These are phyloP conservation scores for Hyphodiscus sp. DNA, from an alignment of 2,329 filamentous ascomycete genomes.

Conservation along the genomic window DNA sequence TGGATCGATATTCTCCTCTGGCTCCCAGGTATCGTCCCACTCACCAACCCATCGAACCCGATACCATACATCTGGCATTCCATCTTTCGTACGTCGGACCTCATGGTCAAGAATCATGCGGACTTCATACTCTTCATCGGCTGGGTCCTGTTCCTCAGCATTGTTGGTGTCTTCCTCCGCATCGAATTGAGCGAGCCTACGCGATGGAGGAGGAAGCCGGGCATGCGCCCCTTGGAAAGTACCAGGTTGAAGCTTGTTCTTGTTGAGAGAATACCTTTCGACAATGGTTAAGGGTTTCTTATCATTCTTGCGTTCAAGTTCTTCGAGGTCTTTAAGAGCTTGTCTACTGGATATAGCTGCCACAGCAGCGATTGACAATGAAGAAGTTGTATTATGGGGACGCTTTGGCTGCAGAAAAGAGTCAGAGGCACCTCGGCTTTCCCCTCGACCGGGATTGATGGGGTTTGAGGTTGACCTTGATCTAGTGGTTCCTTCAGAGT, in stretches of 20 bases:
- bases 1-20: slow-evolving; percentile 16
- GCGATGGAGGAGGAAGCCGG: neutral
- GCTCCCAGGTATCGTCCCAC: slow-evolving; percentile 23
- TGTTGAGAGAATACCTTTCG: slow-evolving; percentile 1
- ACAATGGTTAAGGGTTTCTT: neutral
- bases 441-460: neutral
- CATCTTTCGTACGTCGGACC: slow-evolving; percentile 3
- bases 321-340: slow-evolving; percentile 8
- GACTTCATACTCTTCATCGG: slow-evolving; percentile 14
- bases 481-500: neutral
- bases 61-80: slow-evolving; percentile 15
- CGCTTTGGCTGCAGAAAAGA: neutral
- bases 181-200: neutral
- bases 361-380: neutral
- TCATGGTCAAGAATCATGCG: slow-evolving; percentile 19
- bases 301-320: slow-evolving; percentile 4
- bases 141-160: neutral
- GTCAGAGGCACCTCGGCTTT: neutral
- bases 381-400: neutral
- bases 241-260: neutral
- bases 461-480: neutral
- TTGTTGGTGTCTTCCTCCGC: neutral
- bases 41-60: slow-evolving; percentile 25
- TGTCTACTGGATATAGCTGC: slow-evolving; percentile 14
- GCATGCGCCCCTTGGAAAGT: neutral